Evolutionary conservation across 2,329 filamentous ascomycete species (phyloP).

Genomic region (Diplocarpon rosae): DNA sequence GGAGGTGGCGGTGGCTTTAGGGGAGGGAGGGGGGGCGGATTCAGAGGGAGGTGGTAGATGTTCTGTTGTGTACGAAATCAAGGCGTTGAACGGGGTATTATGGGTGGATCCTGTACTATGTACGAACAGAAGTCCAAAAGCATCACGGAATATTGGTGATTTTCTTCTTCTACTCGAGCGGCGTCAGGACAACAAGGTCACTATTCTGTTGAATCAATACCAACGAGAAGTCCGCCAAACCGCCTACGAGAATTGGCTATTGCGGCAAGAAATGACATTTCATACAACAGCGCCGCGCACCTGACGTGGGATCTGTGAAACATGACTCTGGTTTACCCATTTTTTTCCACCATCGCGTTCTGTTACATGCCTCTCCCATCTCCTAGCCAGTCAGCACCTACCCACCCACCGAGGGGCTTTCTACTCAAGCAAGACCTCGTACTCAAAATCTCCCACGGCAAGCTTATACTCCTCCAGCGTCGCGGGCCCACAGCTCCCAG

Average conservation of each 20-base stretch:
- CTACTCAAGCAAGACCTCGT: conserved; percentile 18
- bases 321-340: no score
- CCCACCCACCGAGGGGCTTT: neutral
- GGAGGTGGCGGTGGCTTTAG: conserved; percentile 22
- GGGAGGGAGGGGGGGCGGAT: conserved; percentile 21
- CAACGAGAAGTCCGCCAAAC: no score
- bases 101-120: neutral
- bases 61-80: neutral
- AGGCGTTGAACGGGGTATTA: conserved; percentile 13
- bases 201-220: no score
- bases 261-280: no score
- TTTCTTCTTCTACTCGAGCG: no score
- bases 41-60: conserved; percentile 22
- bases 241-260: no score
- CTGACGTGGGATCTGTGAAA: no score
- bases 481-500: conserved; percentile 49
- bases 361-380: no score
- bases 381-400: no score
- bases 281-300: no score
- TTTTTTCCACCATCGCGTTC: no score
- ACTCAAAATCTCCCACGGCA: conserved; percentile 25
- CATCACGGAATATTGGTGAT: neutral
- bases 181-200: no score
- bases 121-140: neutral
- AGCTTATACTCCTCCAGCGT: conserved; percentile 38